Conservation (phyloP, 345 rosid genomes). For the Eucalyptus albens region DNA sequence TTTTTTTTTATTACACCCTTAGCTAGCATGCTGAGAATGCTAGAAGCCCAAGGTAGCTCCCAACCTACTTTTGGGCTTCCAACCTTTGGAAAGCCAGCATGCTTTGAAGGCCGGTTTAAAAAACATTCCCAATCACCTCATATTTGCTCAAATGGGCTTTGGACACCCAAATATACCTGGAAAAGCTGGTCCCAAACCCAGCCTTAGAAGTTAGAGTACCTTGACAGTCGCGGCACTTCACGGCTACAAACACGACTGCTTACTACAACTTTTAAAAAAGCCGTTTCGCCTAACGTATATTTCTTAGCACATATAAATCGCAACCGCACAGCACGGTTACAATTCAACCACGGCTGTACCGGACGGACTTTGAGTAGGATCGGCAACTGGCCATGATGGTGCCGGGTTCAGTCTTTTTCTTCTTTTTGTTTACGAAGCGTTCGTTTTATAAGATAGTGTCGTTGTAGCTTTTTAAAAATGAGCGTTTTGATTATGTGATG, state of each 20-base stretch:
- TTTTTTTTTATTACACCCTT: too few relatives aligned
- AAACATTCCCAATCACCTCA: too few relatives aligned
- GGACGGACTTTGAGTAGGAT: not conserved
- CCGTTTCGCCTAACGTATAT: rapidly evolving
- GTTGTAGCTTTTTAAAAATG: not conserved
- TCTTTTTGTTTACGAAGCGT: not conserved
- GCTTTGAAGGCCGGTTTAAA: too few relatives aligned
- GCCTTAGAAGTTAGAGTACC: not conserved
- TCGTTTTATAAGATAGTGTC: not conserved
- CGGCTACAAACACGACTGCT: rapidly evolving
- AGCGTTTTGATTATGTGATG: not conserved
- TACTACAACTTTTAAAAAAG: not conserved
- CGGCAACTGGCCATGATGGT: not conserved
- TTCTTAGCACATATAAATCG: not conserved
- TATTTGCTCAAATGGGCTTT: too few relatives aligned
- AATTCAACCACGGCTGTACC: not conserved
- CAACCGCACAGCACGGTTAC: not conserved
- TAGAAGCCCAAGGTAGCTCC: too few relatives aligned
- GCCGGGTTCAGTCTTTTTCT: not conserved
- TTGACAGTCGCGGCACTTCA: not conserved
- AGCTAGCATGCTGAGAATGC: too few relatives aligned
- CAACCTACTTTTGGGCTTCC: too few relatives aligned
- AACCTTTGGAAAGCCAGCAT: too few relatives aligned
- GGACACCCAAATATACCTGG: too few relatives aligned
- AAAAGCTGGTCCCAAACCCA: too few relatives aligned